These are phyloP conservation scores for Vitis vinifera DNA, from an alignment of 164 flowering plant species.

Conservation along the genomic window ASM3070453v1 NC_081823.1:19980501-19981000, in stretches of 20 bases:
- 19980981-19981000: too few relatives aligned
- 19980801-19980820: too few relatives aligned
- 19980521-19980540: slow-evolving; percentile 35
- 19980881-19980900: neutral
- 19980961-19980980: too few relatives aligned
- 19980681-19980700: slow-evolving; percentile 30
- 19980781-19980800: too few relatives aligned
- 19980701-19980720: slow-evolving; percentile 23
- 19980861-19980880: neutral
- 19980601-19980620: neutral
- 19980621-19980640: slow-evolving; percentile 1
- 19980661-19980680: slow-evolving; percentile 13
- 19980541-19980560: slow-evolving; percentile 40
- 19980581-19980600: slow-evolving; percentile 6
- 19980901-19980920: too few relatives aligned
- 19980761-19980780: slow-evolving; percentile 6
- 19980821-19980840: neutral
- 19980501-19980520: slow-evolving; percentile 38
- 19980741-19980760: too few relatives aligned
- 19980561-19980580: slow-evolving; percentile 12
- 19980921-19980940: too few relatives aligned
- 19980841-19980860: neutral
- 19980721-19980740: slow-evolving; percentile 7
- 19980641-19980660: neutral
- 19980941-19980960: too few relatives aligned